Conservation (phyloP, 2,329 filamentous ascomycete genomes). For the Apiospora saccharicola region DNA sequence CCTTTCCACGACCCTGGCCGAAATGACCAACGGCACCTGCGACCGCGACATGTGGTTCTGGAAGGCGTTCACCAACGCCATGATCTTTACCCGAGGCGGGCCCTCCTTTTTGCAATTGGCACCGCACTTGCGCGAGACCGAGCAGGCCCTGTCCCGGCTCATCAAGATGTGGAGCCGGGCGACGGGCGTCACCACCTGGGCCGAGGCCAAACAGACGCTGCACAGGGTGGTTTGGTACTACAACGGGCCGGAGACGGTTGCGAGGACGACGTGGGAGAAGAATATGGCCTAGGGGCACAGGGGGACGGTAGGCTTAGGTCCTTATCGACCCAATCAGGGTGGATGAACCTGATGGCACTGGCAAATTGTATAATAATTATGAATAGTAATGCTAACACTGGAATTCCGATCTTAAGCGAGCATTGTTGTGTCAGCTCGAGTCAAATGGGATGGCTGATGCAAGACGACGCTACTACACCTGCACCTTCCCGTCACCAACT, state of each 20-base stretch:
- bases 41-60: slow-evolving; percentile 4
- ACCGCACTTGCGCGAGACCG: neutral
- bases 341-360: too few relatives aligned
- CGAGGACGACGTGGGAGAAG: neutral
- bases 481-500: neutral
- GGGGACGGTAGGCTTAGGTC: too few relatives aligned
- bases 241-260: neutral
- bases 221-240: neutral
- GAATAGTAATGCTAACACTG: too few relatives aligned
- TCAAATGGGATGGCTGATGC: too few relatives aligned
- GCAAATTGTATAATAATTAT: too few relatives aligned
- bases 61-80: neutral
- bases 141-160: neutral
- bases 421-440: too few relatives aligned
- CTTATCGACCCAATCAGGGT: too few relatives aligned
- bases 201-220: neutral
- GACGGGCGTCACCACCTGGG: neutral
- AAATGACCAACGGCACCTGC: neutral
- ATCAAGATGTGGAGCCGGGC: neutral
- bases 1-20: too few relatives aligned
- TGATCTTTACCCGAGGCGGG: neutral
- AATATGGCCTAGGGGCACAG: neutral
- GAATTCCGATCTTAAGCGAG: too few relatives aligned
- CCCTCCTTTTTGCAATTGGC: neutral
- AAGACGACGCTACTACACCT: neutral